Evolutionary conservation across 306 rosid species (phyloP).

Genomic region (Prunus campanulata): DNA sequence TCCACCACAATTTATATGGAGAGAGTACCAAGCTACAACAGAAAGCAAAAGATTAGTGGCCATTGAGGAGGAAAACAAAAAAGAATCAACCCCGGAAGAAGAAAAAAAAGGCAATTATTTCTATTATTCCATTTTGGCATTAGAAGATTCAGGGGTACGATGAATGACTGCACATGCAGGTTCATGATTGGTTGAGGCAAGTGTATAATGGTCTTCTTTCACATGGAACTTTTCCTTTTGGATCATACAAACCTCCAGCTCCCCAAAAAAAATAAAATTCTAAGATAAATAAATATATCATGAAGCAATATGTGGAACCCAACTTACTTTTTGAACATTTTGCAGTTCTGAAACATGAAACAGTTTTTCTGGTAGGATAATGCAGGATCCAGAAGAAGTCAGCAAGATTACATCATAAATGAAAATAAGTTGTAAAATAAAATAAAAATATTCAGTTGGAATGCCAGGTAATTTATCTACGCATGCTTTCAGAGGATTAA

Average conservation of each 20-base stretch:
- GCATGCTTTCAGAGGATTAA: neutral
- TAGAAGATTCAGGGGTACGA: neutral
- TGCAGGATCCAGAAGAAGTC: constrained; percentile 22
- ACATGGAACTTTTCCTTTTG: no score
- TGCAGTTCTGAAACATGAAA: constrained; percentile 40
- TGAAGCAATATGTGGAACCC: neutral
- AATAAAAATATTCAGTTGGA: neutral
- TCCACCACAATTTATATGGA: no score
- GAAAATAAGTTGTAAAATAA: neutral
- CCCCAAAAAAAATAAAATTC: no score
- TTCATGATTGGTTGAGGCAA: no score
- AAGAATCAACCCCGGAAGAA: no score
- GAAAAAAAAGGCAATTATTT: neutral
- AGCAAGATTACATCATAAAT: constrained; percentile 9
- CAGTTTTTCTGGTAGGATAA: constrained; percentile 36
- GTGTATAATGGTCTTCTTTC: no score
- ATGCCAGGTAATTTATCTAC: neutral
- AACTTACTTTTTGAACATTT: constrained; percentile 46
- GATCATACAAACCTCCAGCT: no score
- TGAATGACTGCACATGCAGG: no score
- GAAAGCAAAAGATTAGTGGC: no score
- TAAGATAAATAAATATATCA: neutral
- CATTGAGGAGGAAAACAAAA: no score
- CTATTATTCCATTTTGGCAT: neutral
- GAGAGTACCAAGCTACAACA: no score